Conservation (phyloP, 495 filamentous ascomycete genomes). For the Hypomontagnella submonticulosa region DNA sequence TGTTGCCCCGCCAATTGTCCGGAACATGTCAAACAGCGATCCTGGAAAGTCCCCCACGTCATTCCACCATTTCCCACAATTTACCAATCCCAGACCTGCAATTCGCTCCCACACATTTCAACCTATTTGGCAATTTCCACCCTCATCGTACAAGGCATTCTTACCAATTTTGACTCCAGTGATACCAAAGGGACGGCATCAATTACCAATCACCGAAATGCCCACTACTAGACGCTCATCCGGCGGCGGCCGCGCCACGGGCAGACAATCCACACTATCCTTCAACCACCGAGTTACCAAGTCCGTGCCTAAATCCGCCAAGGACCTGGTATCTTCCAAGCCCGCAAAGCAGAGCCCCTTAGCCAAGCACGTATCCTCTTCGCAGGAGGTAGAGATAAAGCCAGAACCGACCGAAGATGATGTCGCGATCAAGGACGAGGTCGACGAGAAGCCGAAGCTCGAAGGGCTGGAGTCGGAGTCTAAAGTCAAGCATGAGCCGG, state of each 20-base stretch:
- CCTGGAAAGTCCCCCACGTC: constrained; percentile 43
- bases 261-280: constrained; percentile 75
- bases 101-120: constrained; percentile 7
- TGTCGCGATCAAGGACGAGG: constrained; percentile 27
- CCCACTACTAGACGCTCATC: constrained; percentile 72
- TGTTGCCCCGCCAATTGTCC: constrained; percentile 52
- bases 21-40: constrained; percentile 2
- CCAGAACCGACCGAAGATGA: constrained; percentile 29
- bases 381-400: constrained; percentile 32
- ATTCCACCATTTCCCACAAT: constrained; percentile 37
- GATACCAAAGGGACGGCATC: background rate
- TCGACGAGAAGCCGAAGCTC: constrained; percentile 32
- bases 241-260: constrained; percentile 55
- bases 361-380: constrained; percentile 29
- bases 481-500: constrained; percentile 29
- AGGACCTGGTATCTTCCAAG: constrained; percentile 62
- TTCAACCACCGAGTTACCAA: constrained; percentile 85
- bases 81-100: constrained; percentile 14
- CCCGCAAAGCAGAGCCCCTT: constrained; percentile 43
- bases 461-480: constrained; percentile 12
- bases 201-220: constrained; percentile 58
- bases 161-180: background rate
- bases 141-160: background rate
- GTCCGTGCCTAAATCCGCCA: constrained; percentile 63
- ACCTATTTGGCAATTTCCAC: constrained; percentile 1